A percentile compares a stretch with the other conserved stretches of the same genome.
Conservation (phyloP, 352 stramenopile species). For the Elongisporangium anandrum region DNA sequence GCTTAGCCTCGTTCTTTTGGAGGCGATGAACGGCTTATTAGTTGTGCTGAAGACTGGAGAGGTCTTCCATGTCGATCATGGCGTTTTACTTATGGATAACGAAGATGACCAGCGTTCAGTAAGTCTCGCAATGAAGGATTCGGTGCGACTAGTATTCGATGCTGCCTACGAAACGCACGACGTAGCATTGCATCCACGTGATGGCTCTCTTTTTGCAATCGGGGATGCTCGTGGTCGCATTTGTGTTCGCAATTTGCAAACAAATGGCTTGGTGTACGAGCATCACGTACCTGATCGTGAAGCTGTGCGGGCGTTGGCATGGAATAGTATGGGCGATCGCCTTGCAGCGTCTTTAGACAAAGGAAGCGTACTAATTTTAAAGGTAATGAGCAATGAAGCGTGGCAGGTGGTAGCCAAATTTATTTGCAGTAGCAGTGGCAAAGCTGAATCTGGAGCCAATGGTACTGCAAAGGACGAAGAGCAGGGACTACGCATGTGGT, state of each 20-base stretch:
- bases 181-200: slow-evolving; percentile 32
- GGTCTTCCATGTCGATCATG: slow-evolving; percentile 21
- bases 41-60: slow-evolving; percentile 19
- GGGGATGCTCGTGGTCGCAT: slow-evolving; percentile 31
- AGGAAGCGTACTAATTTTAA: slow-evolving; percentile 2
- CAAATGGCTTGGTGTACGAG: slow-evolving; percentile 19
- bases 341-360: slow-evolving; percentile 32
- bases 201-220: slow-evolving; percentile 27
- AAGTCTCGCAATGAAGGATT: not conserved
- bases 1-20: slow-evolving; percentile 12
- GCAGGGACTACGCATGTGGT: slow-evolving; percentile 37
- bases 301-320: slow-evolving; percentile 28
- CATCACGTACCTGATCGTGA: slow-evolving; percentile 8
- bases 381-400: not conserved
- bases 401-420: not conserved
- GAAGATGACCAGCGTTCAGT: not conserved
- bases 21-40: slow-evolving; percentile 14
- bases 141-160: not conserved
- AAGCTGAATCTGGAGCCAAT: not conserved
- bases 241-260: slow-evolving; percentile 36
- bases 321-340: slow-evolving; percentile 26
- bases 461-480: slow-evolving; percentile 1
- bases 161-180: slow-evolving; percentile 15
- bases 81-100: not conserved
- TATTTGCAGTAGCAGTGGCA: not conserved